Evolutionary conservation across 805 yeast species (phyloP), one percentile per base, ranked within the genome.

Genomic region (Priceomyces carsonii): DNA sequence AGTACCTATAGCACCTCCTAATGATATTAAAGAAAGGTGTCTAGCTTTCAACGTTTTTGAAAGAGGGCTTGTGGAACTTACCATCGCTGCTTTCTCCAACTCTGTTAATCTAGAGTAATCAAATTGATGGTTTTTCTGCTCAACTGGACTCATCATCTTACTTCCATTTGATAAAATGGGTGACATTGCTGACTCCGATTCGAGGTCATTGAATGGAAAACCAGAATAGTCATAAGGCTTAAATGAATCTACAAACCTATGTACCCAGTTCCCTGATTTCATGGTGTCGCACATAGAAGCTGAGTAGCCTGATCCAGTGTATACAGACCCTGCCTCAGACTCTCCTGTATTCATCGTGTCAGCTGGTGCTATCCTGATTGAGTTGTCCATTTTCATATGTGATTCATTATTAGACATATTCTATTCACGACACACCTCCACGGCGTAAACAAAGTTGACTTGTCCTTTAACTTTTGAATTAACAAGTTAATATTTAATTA

Each of bases 1-100:
- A 3, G 85, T 79, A 40, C 86, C 86, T 24, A 81, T 75, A 26
- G 81, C 71, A 29, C 84, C 80, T 25, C 85, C 85, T 29, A 82
- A 76, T 22, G 86, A 79, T 42, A 82, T 73, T 75, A 82, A 79
- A 45, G 79, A 79, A 48, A 81, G 54, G 48, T 80, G 85, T 51
- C 88, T 73, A 28, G 63, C 57, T 47, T 77, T 78, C 51, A 79
- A 57, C 5, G 56, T 46, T 29, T 58, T 49, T 8, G 61, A 50
- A 23, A 60, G 48, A 1, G 64, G 66, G 18, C 57, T 50, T 25
- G 57, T 59, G 10, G 63, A 59, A 13, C 65, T 61, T 37, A 56
- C 55, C 20, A 56, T 52, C 16, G 63, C 65, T 6, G 64, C 63
- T 42, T 51, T 51, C 44, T 61, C 66, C 32, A 58, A 43, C 25